A percentile compares a stretch with the other conserved stretches of the same genome.
phyloP scores from a whole-genome alignment of 2,329 filamentous ascomycete species.

The Grosmannia clavigera region DNA sequence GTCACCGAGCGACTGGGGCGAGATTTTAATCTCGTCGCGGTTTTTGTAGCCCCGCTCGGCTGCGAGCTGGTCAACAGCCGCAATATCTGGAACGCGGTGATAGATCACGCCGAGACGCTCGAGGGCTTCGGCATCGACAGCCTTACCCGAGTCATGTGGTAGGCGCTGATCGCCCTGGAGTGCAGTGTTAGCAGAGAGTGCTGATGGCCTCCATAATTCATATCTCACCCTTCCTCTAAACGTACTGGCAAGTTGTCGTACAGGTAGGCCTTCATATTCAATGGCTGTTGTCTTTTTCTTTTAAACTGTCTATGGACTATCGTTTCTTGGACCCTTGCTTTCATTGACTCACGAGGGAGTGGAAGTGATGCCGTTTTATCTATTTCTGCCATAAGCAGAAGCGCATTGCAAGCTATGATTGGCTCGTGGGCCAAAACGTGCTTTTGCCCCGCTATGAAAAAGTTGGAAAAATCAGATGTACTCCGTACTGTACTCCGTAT shows the following conservation, averaged over 20 bases:
- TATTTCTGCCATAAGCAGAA: neutral
- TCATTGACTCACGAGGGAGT: neutral
- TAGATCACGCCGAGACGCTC: slow-evolving; percentile 69
- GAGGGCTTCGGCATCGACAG: slow-evolving; percentile 54
- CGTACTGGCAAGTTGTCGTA: slow-evolving; percentile 44
- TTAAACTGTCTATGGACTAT: neutral
- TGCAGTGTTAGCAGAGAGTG: neutral
- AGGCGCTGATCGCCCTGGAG: slow-evolving; percentile 84
- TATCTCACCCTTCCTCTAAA: neutral
- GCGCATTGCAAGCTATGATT: slow-evolving; percentile 10
- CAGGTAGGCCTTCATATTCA: slow-evolving; percentile 43
- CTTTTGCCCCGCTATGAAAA: slow-evolving; percentile 7
- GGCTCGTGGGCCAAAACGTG: slow-evolving; percentile 6
- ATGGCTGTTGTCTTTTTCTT: neutral
- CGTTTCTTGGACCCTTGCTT: neutral
- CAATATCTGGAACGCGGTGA: slow-evolving; percentile 51
- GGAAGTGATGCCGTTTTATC: neutral
- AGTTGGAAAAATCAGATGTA: neutral
- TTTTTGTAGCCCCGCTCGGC: slow-evolving; percentile 74
- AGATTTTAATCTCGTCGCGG: slow-evolving; percentile 85
- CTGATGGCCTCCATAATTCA: neutral
- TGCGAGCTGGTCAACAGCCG: slow-evolving; percentile 63
- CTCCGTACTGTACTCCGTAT: no score
- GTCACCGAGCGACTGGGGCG: slow-evolving; percentile 71
- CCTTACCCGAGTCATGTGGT: slow-evolving; percentile 72